These are phyloP conservation scores for Aspergillus aculeatinus DNA, from an alignment of 2,329 filamentous ascomycete species.

Conservation along the genomic window DNA sequence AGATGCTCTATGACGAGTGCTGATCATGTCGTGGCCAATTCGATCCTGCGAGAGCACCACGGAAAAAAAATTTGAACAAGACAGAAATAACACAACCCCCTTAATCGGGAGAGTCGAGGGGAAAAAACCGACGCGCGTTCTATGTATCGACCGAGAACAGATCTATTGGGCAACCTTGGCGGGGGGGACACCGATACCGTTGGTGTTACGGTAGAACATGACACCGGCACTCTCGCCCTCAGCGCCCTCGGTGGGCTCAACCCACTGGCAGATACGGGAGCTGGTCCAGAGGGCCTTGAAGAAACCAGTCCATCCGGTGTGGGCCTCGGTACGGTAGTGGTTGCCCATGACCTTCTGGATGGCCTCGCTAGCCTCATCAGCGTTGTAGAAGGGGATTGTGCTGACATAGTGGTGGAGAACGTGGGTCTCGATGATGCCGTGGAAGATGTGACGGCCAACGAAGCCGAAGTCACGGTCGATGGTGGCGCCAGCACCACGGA, in stretches of 20 bases:
- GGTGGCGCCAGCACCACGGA: constrained; percentile 88
- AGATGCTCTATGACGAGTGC: constrained; percentile 9
- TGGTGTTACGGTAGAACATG: constrained; percentile 92
- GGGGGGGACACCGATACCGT: constrained; percentile 71
- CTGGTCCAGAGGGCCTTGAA: constrained; percentile 76
- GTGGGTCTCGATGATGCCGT: constrained; percentile 97
- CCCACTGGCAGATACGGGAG: constrained; percentile 91
- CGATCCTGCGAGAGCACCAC: constrained; percentile 28
- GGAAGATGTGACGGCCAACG: constrained; percentile 83
- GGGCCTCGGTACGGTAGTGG: constrained; percentile 84
- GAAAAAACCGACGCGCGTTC: constrained; percentile 12
- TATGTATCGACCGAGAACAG: constrained; percentile 15
- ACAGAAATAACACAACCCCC: constrained; percentile 9
- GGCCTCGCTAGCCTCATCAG: constrained; percentile 88
- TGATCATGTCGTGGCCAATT: constrained; percentile 20
- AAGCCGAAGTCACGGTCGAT: constrained; percentile 98
- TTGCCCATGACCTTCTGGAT: constrained; percentile 93
- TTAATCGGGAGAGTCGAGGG: constrained; percentile 5
- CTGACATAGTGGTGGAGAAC: constrained; percentile 97
- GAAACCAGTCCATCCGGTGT: constrained; percentile 79
- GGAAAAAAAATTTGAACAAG: constrained; percentile 11
- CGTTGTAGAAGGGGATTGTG: constrained; percentile 94
- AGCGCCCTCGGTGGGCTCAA: constrained; percentile 84
- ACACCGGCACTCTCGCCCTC: constrained; percentile 79
- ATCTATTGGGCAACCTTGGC: constrained; percentile 41